Percentiles rank a stretch among this genome's conserved stretches.
These are phyloP conservation scores for Luzula sylvatica DNA, from an alignment of 176 grass and related monocot genomes.

Conservation along the genomic window DNA sequence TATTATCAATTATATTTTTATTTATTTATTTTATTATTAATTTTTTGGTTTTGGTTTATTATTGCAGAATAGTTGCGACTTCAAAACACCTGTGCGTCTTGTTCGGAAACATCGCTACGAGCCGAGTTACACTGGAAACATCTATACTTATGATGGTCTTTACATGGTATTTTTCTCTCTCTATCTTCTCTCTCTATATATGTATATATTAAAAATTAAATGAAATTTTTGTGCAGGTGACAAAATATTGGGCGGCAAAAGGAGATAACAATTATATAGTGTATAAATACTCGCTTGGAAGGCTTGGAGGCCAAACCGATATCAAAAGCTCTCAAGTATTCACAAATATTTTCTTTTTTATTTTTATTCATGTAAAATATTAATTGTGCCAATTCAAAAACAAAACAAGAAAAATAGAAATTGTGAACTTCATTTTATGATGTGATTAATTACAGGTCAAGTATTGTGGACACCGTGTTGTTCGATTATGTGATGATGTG, in stretches of 20 bases:
- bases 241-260: constrained; percentile 53
- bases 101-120: constrained; percentile 51
- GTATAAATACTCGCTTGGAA: constrained; percentile 67
- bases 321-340: constrained; percentile 66
- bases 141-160: constrained; percentile 84
- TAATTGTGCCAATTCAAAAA: too few species aligned
- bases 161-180: constrained; percentile 45
- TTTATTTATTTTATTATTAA: too few species aligned
- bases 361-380: not conserved
- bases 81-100: constrained; percentile 43
- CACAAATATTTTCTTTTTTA: not conserved
- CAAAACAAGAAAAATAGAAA: too few species aligned
- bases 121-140: constrained; percentile 66
- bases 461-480: constrained; percentile 63
- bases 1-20: too few species aligned
- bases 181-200: not conserved
- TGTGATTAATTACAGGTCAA: constrained; percentile 33
- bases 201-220: not conserved
- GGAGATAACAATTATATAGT: constrained; percentile 53
- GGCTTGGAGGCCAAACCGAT: constrained; percentile 58
- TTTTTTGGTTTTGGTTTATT: not conserved
- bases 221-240: constrained; percentile 37
- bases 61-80: constrained; percentile 59
- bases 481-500: constrained; percentile 47
- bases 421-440: not conserved